Evolutionary conservation across 805 yeast genomes (phyloP).

Genomic region (Huiozyma sinensis): DNA sequence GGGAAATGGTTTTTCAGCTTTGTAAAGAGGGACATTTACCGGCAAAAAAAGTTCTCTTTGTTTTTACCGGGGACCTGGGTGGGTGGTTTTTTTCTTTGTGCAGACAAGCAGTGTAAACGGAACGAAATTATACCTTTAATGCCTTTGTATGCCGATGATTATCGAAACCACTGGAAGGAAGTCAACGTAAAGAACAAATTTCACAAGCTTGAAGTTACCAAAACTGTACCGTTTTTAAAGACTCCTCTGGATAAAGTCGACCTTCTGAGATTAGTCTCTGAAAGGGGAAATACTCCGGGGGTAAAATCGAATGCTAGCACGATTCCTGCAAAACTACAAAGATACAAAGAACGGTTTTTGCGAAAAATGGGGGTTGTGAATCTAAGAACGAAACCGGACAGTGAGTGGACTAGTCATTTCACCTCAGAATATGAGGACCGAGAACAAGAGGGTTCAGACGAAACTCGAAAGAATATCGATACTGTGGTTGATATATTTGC

Average conservation of each 20-base stretch:
- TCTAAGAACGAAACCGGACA: too few relatives aligned
- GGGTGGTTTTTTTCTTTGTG: conserved; percentile 53
- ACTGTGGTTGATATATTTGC: background rate
- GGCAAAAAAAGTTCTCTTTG: conserved; percentile 33
- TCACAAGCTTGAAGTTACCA: conserved; percentile 27
- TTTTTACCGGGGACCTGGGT: conserved; percentile 49
- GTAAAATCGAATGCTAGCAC: too few relatives aligned
- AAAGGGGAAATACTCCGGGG: too few relatives aligned
- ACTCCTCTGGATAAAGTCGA: conserved; percentile 30
- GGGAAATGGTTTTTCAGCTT: conserved; percentile 40
- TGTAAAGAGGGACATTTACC: conserved; percentile 48
- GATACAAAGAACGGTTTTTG: too few relatives aligned
- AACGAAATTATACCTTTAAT: conserved; percentile 34
- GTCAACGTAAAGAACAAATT: conserved; percentile 8
- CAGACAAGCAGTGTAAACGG: conserved; percentile 27
- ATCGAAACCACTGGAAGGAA: conserved; percentile 38
- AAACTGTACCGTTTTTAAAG: conserved; percentile 45
- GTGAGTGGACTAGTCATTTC: too few relatives aligned
- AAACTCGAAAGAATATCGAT: background rate
- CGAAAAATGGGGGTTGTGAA: too few relatives aligned
- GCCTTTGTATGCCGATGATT: conserved; percentile 52
- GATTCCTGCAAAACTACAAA: too few relatives aligned
- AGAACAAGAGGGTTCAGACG: too few relatives aligned
- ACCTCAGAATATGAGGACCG: too few relatives aligned
- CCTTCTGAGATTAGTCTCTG: too few relatives aligned